phyloP scores from a whole-genome alignment of 2,329 filamentous ascomycete species.

The Berkeleyomyces rouxiae region DNA sequence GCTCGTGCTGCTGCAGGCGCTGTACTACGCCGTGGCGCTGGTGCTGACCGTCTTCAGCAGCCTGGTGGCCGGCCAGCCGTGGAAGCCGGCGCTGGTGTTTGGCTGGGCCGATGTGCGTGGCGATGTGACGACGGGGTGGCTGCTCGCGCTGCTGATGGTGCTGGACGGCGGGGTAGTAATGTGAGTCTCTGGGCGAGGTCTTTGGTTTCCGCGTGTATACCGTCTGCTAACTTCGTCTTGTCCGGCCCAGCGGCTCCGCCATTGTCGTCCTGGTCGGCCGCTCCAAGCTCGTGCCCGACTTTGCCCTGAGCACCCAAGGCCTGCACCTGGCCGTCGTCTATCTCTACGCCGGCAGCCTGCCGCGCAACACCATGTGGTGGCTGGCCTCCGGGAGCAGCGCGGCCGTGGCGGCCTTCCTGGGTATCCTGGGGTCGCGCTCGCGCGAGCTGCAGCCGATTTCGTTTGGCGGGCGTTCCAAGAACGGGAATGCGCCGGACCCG shows the following conservation, averaged over 20 bases:
- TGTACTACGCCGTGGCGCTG: conserved; percentile 37
- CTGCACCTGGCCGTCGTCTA: conserved; percentile 64
- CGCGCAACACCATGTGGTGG: conserved; percentile 80
- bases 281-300: conserved; percentile 89
- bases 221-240: neutral
- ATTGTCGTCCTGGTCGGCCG: conserved; percentile 72
- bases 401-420: conserved; percentile 38
- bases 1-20: conserved; percentile 38
- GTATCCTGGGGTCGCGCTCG: conserved; percentile 83
- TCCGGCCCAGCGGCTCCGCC: conserved; percentile 49
- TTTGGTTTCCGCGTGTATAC: neutral
- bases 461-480: conserved; percentile 48
- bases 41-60: conserved; percentile 41
- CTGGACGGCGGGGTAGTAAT: conserved; percentile 38
- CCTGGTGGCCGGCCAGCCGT: conserved; percentile 39
- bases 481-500: conserved; percentile 11
- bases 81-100: conserved; percentile 37
- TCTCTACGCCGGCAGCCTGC: conserved; percentile 61
- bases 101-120: conserved; percentile 42
- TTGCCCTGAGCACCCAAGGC: conserved; percentile 75
- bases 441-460: conserved; percentile 76
- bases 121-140: conserved; percentile 45
- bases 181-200: conserved; percentile 20
- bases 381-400: conserved; percentile 34
- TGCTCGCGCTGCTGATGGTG: conserved; percentile 41